Evolutionary conservation across 1,139 yeast species (phyloP).

Genomic region (Hemisphaericaspora xylofermentans): DNA sequence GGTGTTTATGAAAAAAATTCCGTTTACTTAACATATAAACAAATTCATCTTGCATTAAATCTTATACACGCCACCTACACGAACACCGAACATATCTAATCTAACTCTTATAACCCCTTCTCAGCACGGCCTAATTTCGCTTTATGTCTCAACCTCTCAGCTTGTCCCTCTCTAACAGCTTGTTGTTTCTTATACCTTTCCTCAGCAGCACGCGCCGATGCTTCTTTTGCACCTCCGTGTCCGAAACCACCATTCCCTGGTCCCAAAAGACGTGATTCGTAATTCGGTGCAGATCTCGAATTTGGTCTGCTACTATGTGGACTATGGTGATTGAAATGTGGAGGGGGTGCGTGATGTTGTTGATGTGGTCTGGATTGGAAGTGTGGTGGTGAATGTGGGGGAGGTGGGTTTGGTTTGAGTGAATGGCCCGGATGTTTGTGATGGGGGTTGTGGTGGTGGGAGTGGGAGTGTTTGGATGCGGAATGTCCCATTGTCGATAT

Average conservation of each 20-base stretch:
- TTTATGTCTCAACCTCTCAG: conserved; percentile 7
- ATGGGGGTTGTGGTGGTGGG: too few species aligned
- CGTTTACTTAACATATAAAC: too few species aligned
- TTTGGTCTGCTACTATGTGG: too few species aligned
- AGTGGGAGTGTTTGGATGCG: conserved; percentile 7
- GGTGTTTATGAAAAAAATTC: too few species aligned
- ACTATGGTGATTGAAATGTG: too few species aligned
- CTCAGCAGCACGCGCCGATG: conserved; percentile 14
- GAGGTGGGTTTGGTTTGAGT: neutral
- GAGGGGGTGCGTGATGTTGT: too few species aligned
- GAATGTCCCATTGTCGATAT: conserved; percentile 4
- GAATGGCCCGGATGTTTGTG: neutral
- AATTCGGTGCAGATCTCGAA: neutral
- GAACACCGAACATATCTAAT: neutral
- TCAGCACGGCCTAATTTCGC: conserved; percentile 5
- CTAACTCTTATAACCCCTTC: neutral
- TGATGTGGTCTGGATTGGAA: neutral
- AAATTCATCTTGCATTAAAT: too few species aligned
- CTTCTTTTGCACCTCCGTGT: conserved; percentile 10
- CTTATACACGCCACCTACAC: too few species aligned
- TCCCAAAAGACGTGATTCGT: conserved; percentile 4
- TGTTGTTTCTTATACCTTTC: conserved; percentile 11
- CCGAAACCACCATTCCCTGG: neutral
- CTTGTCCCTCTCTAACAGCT: conserved; percentile 10
- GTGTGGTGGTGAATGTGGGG: neutral